Evolutionary conservation across 2,329 filamentous ascomycete species (phyloP), one percentile per base, ranked within the genome.

Genomic region (Colletotrichum viniferum): DNA sequence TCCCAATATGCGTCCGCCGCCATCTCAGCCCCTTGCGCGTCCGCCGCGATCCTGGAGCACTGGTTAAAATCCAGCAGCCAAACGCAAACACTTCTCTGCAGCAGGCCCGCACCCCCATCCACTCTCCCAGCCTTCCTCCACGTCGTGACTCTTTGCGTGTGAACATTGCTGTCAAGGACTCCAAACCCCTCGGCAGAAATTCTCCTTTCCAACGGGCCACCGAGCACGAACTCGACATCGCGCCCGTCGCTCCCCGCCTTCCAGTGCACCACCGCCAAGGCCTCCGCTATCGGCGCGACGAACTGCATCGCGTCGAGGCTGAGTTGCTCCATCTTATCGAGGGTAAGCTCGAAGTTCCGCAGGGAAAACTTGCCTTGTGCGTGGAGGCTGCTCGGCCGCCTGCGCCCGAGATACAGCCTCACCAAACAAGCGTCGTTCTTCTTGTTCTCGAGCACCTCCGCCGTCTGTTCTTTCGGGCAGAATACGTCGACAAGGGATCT

Each of bases 311-410:
- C 43, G 3, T 52, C 10, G 4, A 52, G 10, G 10, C 2, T n/a
- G 5, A 52, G 43, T 2, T 13, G 28, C 56, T 60, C 9, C 56
- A 60, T 26, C 56, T 60, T 60, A 16, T 60, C 56, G 26, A 60
- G 56, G 0, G 56, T 60, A 0, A 60, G 9, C 56, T 60, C 56
- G 9, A 60, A 60, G 0, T 30, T 60, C 5, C 56, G 56, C 8
- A 60, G 56, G 16, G 56, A 60, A 6, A 60, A 60, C 4, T 0
- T 6, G 0, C 16, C 56, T 0, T 10, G 56, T 18, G 56, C 0
- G 2, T 60, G 16, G 26, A 30, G 1, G n/a, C n/a, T 30, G 24
- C 18, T 30, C 8, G 9, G 14, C 24, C 56, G 16, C 28, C 56
- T 30, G 26, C 13, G 56, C 1, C 56, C 56, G 21, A 60, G 56